Base-by-base conservation (phyloP, 495 filamentous ascomycete genomes). In the Podospora pseudoanserina region DNA sequence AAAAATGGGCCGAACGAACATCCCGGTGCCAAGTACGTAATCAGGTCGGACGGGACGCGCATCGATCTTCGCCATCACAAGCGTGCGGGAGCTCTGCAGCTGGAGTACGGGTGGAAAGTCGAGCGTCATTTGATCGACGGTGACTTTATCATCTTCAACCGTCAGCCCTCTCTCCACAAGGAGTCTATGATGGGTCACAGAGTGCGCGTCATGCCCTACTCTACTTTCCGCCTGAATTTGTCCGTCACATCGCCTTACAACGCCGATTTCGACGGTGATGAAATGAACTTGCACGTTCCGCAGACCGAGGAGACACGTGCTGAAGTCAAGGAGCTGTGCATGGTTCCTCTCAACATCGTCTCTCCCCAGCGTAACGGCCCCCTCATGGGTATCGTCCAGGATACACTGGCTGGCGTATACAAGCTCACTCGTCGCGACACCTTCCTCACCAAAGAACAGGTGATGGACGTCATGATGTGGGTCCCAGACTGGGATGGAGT, bases 181-280 rank as follows among this genome's bases (percentile, higher is more conserved):
- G 95, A 99, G 75, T 98, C 95, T 68, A 99, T 99, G 95, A 99
- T 99, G 95, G 95, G 92, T 79, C 95, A 99, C 81, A 88, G 93
- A 64, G 94, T 99, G 54, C 89, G 89, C 39, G 95, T 99, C 56
- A 97, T 99, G 95, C 95, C 95, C 0, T 99, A 94, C 78, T 99
- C 95, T 3, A 99, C 95, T 1, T 99, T 99, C 83, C 87, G 95
- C 39, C 85, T 99, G 26, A 99, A 99, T 73, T 79, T 99, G 67
- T 99, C 95, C 1, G 95, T 99, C 72, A 99, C 95, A 0, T 94
- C 93, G 56, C 95, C 95, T 1, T 99, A 99, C 85, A 99, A 99
- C 79, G 95, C 95, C 58, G 95, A 99, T 88, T 99, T 99, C 75
- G 95, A 99, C 73, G 95, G 95, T 71, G 95, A 99, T 70, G 95